These are phyloP conservation scores for Psilocybe tampanensis DNA, from an alignment of 768 basidiomycete genomes.

Conservation along the genomic window DNA sequence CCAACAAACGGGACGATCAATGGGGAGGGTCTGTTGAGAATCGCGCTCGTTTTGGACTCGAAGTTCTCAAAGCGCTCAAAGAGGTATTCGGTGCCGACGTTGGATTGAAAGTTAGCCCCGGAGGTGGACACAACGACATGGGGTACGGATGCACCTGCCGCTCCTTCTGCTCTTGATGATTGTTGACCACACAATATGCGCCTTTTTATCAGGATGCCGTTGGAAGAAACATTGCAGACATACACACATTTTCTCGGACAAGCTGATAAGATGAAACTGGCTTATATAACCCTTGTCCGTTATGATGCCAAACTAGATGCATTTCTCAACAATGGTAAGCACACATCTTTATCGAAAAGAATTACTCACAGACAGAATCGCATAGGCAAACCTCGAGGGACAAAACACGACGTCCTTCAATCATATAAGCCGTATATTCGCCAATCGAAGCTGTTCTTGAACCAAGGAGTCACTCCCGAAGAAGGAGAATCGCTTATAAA, in stretches of 20 bases:
- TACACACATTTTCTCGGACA: constrained; percentile 44
- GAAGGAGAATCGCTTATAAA: constrained; percentile 39
- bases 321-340: constrained; percentile 32
- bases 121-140: constrained; percentile 48
- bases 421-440: constrained; percentile 38
- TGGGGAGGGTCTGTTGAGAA: constrained; percentile 66
- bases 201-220: constrained; percentile 45
- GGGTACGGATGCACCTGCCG: constrained; percentile 27
- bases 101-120: constrained; percentile 45
- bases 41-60: constrained; percentile 53
- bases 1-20: constrained; percentile 54
- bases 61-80: constrained; percentile 45
- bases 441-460: constrained; percentile 40
- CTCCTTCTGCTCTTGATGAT: no score
- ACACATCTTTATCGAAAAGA: background rate
- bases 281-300: constrained; percentile 35
- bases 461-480: constrained; percentile 35
- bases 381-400: constrained; percentile 36
- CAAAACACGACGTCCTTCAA: constrained; percentile 41
- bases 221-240: constrained; percentile 44
- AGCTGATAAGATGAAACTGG: constrained; percentile 38
- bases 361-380: background rate
- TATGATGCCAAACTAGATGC: constrained; percentile 26
- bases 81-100: constrained; percentile 48
- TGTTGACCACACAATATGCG: no score